phyloP scores from a whole-genome alignment of 805 yeast genomes.

The Zygotorulaspora chibaensis region DNA sequence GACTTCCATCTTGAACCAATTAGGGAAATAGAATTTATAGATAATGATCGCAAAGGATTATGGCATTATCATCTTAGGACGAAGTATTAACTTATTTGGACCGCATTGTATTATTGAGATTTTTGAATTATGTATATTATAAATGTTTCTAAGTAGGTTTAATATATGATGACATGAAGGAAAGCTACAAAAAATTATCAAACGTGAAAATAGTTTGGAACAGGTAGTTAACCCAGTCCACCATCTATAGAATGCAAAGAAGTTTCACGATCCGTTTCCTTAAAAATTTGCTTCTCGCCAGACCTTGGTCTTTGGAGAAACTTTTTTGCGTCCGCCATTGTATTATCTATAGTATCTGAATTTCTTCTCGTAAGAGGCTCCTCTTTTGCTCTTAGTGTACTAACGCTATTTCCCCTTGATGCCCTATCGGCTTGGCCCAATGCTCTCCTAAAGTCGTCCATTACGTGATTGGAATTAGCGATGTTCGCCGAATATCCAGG shows the following conservation, averaged over 20 bases:
- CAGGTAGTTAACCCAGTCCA: neutral
- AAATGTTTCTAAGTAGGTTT: no score
- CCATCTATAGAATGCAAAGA: conserved; percentile 7
- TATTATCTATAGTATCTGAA: conserved; percentile 3
- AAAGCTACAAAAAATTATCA: neutral
- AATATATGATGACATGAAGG: neutral
- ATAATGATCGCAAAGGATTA: neutral
- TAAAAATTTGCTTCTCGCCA: conserved; percentile 11
- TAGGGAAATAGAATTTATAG: conserved; percentile 17
- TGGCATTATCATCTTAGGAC: neutral
- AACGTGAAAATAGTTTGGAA: neutral
- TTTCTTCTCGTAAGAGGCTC: conserved; percentile 2
- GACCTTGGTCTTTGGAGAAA: conserved; percentile 5
- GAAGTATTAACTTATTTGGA: neutral
- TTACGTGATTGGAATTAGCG: conserved; percentile 21
- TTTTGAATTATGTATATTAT: neutral
- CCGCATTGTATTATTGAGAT: neutral
- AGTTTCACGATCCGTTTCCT: conserved; percentile 10
- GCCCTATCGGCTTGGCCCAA: conserved; percentile 6
- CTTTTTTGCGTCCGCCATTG: conserved; percentile 1
- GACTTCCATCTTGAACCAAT: conserved; percentile 26
- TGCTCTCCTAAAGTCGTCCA: conserved; percentile 25
- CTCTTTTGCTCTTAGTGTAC: conserved; percentile 5
- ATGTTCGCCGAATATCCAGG: conserved; percentile 18
- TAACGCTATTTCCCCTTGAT: conserved; percentile 7